Evolutionary conservation across 495 filamentous ascomycete species (phyloP), one percentile per base, ranked within the genome.

Genomic region (Poronia punctata): DNA sequence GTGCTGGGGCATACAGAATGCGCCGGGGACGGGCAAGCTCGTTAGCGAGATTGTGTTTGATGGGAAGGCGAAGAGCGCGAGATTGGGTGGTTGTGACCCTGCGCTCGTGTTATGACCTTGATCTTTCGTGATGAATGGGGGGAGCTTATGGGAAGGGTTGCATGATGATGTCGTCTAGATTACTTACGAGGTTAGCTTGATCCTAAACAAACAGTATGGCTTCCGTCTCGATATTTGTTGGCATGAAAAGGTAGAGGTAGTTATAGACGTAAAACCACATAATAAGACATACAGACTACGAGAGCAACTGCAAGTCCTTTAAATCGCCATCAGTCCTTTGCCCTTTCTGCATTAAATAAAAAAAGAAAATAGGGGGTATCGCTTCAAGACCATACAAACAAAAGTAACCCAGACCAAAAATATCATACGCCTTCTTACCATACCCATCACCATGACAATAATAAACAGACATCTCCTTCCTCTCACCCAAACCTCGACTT

Each of bases 1-100:
- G 2, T 92, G 86, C 57, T 93, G 87, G 87, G 87, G 86, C 7
- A 92, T 94, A 38, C 87, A 92, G 57, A 94, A 94, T 65, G 84
- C 76, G 19, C 84, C 86, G 5, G 88, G 77, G 11, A 93, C 88
- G 22, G 87, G 87, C 3, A 83, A 85, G 68, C 57, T 88, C 27
- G 80, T 95, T 41, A 83, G 79, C 44, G 84, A 88, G 55, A 75
- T 88, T 52, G 64, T 88, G 4, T 79, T 85, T 46, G 84, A 88
- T 44, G 84, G 84, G 0, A 67, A 72, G 50, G 72, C 80, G 11
- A 81, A 71, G 57, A 86, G 83, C 40, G 84, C 84, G 15, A 78
- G 73, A 20, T 21, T 59, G 0, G 55, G 52, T 1, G 40, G 46
- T 3, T 59, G 55, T 29, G 49, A 59, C 35, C 55, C 55, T 3